These are phyloP conservation scores for Boletales sp. DNA, from an alignment of 768 basidiomycete genomes.

Conservation along the genomic window DNA sequence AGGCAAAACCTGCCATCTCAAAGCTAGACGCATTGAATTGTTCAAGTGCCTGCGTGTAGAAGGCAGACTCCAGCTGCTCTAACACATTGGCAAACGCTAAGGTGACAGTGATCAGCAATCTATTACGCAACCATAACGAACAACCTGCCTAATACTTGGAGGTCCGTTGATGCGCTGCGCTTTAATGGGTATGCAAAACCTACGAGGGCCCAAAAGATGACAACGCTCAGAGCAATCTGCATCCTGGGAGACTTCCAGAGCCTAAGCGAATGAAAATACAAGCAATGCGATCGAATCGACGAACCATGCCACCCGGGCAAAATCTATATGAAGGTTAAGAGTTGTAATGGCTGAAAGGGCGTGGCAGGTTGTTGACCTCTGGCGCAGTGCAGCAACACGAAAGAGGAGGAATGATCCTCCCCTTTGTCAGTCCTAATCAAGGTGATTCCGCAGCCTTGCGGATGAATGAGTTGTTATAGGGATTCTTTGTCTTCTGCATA, in stretches of 20 bases:
- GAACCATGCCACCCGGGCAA: conserved; percentile 36
- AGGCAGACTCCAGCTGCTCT: conserved; percentile 67
- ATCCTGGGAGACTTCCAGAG: conserved; percentile 8
- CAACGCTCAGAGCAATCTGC: not conserved
- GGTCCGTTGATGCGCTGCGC: conserved; percentile 5
- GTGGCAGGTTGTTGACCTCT: no score
- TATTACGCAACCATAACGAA: not conserved
- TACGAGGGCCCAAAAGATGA: not conserved
- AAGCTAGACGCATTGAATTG: conserved; percentile 69
- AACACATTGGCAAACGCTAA: conserved; percentile 74
- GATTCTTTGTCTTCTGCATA: not conserved
- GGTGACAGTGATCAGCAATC: not conserved
- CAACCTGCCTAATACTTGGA: conserved; percentile 59
- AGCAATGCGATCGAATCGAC: not conserved
- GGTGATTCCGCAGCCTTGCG: no score
- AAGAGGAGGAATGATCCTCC: not conserved
- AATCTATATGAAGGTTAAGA: not conserved
- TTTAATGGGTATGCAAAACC: conserved; percentile 8
- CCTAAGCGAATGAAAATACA: conserved; percentile 28
- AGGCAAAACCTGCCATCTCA: conserved; percentile 57
- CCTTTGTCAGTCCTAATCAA: not conserved
- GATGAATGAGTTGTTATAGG: not conserved
- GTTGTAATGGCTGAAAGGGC: not conserved
- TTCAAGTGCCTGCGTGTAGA: conserved; percentile 62
- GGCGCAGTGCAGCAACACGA: not conserved